phyloP scores from a whole-genome alignment of 2,329 filamentous ascomycete species.

The Diaporthe velutina region DNA sequence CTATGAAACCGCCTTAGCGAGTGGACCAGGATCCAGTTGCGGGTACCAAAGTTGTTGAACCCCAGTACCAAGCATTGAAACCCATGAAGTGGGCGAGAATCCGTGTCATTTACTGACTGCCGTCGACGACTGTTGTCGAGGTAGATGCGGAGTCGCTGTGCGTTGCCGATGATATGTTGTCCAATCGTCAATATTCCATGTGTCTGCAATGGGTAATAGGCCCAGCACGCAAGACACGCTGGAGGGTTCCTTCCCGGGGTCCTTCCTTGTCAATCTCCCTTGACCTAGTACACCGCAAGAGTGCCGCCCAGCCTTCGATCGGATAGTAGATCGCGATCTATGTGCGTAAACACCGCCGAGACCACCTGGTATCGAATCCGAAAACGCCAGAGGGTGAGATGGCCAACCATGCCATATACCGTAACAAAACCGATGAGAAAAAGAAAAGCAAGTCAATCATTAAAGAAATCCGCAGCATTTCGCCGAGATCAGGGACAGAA shows the following conservation, averaged over 20 bases:
- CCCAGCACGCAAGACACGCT: neutral
- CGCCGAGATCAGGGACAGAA: conserved; percentile 1
- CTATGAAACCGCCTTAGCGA: conserved; percentile 10
- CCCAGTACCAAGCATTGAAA: too few relatives aligned
- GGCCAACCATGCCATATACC: conserved; percentile 38
- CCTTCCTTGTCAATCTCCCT: neutral
- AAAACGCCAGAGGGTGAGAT: conserved; percentile 39
- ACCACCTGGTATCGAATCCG: conserved; percentile 39
- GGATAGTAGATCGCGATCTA: conserved; percentile 32
- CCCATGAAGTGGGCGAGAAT: neutral
- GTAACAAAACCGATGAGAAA: conserved; percentile 44
- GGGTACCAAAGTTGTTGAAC: neutral
- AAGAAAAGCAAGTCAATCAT: conserved; percentile 39
- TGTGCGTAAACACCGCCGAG: conserved; percentile 32
- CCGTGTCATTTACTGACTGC: neutral
- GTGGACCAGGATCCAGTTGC: neutral
- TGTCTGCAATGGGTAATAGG: neutral
- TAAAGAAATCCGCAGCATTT: conserved; percentile 33
- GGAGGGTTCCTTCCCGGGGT: neutral
- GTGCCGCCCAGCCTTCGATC: conserved; percentile 21
- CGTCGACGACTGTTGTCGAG: neutral
- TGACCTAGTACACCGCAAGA: neutral
- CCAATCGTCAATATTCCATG: neutral
- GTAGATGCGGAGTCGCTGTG: neutral
- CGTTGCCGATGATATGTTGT: neutral